Evolutionary conservation across 352 stramenopile species (phyloP).

Genomic region (Saprolegnia diclina): DNA sequence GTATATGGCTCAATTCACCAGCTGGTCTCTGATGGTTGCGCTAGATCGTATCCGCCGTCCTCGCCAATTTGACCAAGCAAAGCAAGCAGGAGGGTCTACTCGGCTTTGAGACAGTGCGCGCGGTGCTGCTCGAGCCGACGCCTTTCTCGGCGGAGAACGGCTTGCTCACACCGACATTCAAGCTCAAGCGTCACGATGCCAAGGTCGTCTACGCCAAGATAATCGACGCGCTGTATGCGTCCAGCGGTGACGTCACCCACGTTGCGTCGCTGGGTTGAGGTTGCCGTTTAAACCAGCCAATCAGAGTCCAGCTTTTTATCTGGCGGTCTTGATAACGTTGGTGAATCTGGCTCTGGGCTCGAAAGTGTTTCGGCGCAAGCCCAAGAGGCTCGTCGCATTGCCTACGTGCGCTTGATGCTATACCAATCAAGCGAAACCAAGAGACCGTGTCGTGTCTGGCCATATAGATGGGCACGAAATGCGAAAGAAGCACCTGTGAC

Average conservation of each 20-base stretch:
- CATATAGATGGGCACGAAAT: too few relatives aligned
- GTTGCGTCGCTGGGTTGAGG: neutral
- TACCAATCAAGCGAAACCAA: too few relatives aligned
- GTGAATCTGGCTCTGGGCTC: too few relatives aligned
- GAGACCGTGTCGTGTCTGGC: too few relatives aligned
- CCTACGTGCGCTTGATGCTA: too few relatives aligned
- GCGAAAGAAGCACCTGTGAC: too few relatives aligned
- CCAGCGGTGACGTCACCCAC: neutral
- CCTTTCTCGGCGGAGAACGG: slow-evolving; percentile 88
- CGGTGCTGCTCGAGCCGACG: slow-evolving; percentile 79
- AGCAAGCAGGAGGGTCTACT: slow-evolving; percentile 66
- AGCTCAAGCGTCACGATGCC: slow-evolving; percentile 91
- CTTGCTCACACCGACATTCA: slow-evolving; percentile 94
- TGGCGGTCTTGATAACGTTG: too few relatives aligned
- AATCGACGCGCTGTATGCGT: slow-evolving; percentile 76
- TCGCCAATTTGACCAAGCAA: slow-evolving; percentile 63
- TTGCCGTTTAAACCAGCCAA: neutral
- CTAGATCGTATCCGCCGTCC: slow-evolving; percentile 52
- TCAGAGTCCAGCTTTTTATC: neutral
- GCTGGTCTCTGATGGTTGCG: neutral
- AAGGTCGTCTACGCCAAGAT: slow-evolving; percentile 74
- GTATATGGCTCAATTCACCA: neutral
- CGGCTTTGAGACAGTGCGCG: slow-evolving; percentile 90
- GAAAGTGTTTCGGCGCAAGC: too few relatives aligned
- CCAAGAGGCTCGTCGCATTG: too few relatives aligned